Percentiles rank a stretch among this genome's conserved stretches.
Evolutionary conservation across 179 eudicot genomes (phyloP).

Genomic region (Beta corolliflora): DNA sequence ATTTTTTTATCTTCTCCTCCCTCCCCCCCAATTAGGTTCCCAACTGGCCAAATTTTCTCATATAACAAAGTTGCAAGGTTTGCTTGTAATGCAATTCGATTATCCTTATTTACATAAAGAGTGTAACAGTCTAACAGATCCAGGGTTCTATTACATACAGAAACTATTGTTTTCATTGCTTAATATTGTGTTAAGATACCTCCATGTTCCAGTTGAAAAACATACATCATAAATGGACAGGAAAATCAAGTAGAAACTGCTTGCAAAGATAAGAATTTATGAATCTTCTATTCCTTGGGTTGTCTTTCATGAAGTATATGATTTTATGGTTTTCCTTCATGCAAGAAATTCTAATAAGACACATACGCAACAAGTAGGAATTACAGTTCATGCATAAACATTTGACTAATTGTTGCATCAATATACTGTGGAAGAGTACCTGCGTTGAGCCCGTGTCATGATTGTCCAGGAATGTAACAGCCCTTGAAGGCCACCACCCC

Average conservation of each 20-base stretch:
- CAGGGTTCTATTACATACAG: no score
- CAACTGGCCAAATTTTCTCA: no score
- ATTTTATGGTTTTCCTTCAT: background rate
- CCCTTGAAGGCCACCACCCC: constrained; percentile 97
- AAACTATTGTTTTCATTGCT: background rate
- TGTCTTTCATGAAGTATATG: background rate
- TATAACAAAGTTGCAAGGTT: background rate
- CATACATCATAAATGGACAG: background rate
- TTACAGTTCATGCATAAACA: background rate
- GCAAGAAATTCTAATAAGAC: background rate
- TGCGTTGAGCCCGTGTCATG: constrained; percentile 94
- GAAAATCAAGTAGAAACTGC: background rate
- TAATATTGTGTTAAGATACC: background rate
- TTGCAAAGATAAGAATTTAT: background rate
- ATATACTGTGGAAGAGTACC: constrained; percentile 35
- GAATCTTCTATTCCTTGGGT: background rate
- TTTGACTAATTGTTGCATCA: constrained; percentile 6
- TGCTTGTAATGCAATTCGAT: background rate
- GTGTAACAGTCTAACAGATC: no score
- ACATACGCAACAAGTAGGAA: background rate
- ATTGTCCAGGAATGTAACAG: constrained; percentile 85
- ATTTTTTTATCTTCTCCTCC: no score
- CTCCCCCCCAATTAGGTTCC: no score
- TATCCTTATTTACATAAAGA: no score
- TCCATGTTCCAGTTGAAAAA: no score